Conservation (phyloP, 805 yeast genomes). For the Ogataea ganodermae region DNA sequence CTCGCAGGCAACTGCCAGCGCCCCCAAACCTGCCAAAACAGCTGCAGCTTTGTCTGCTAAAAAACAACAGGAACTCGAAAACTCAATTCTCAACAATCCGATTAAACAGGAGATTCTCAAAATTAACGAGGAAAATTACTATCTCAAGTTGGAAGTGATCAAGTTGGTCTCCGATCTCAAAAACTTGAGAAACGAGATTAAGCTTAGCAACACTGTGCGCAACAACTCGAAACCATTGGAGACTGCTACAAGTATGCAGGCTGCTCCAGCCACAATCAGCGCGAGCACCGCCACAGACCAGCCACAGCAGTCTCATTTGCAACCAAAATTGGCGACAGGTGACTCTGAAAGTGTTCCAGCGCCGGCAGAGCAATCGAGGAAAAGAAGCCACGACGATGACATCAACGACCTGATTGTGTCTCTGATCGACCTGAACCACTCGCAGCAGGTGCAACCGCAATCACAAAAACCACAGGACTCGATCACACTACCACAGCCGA, state of each 20-base stretch:
- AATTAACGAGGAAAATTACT: constrained; percentile 47
- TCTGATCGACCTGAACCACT: constrained; percentile 36
- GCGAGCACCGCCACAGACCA: not conserved
- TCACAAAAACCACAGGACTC: not conserved
- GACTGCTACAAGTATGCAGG: not conserved
- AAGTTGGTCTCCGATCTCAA: constrained; percentile 47
- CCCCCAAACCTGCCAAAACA: not conserved
- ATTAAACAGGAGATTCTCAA: constrained; percentile 42
- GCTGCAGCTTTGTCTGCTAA: not conserved
- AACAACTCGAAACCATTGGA: constrained; percentile 1
- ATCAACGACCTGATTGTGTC: constrained; percentile 39
- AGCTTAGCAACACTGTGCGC: not conserved
- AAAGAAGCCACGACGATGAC: constrained; percentile 37
- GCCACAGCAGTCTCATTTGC: not conserved
- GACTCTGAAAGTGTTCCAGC: not conserved
- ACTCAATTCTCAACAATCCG: constrained; percentile 32
- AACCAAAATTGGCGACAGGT: not conserved
- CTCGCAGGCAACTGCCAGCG: not conserved
- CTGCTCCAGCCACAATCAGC: not conserved
- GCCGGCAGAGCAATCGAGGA: constrained; percentile 16
- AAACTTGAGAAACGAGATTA: constrained; percentile 32
- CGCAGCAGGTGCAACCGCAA: constrained; percentile 23
- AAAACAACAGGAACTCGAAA: constrained; percentile 12
- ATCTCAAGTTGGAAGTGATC: constrained; percentile 45
- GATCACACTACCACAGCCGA: not conserved